Conservation (phyloP, 2,329 filamentous ascomycete genomes). For the Colletotrichum sp. region DNA sequence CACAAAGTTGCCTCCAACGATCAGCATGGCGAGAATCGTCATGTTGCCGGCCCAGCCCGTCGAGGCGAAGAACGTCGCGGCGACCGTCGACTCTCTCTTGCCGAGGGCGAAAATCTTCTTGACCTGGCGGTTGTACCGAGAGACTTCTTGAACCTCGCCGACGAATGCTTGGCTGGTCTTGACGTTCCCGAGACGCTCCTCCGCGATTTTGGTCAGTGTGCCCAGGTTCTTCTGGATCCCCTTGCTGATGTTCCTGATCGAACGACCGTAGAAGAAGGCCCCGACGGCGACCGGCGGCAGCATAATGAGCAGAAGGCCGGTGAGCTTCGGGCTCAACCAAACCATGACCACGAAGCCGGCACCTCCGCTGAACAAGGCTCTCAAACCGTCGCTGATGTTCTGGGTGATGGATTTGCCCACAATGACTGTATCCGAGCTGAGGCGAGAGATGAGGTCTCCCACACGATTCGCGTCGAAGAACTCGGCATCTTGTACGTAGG, state of each 20-base stretch:
- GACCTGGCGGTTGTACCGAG: conserved; percentile 90
- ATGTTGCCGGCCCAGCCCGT: conserved; percentile 95
- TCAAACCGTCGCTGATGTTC: conserved; percentile 94
- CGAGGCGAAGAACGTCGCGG: conserved; percentile 85
- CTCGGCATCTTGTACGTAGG: conserved; percentile 96
- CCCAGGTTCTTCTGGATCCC: conserved; percentile 94
- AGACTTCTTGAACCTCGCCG: conserved; percentile 88
- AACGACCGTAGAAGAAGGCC: conserved; percentile 89
- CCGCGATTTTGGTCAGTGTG: conserved; percentile 93
- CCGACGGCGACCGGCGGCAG: conserved; percentile 90
- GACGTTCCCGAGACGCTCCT: conserved; percentile 96
- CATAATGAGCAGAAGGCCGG: conserved; percentile 83
- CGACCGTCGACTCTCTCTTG: conserved; percentile 83
- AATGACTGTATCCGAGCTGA: conserved; percentile 96
- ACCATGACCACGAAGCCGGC: conserved; percentile 93
- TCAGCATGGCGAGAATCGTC: conserved; percentile 89
- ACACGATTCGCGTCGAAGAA: conserved; percentile 99
- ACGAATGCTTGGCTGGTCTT: conserved; percentile 96
- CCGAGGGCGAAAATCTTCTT: conserved; percentile 91
- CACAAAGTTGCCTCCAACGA: conserved; percentile 90
- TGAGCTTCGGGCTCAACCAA: conserved; percentile 92
- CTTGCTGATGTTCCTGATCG: conserved; percentile 87
- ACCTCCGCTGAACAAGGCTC: conserved; percentile 85
- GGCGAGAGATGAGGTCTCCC: conserved; percentile 92
- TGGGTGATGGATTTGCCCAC: conserved; percentile 99